Conservation (phyloP, 2,329 filamentous ascomycete genomes). For the Zymoseptoria brevis region DNA sequence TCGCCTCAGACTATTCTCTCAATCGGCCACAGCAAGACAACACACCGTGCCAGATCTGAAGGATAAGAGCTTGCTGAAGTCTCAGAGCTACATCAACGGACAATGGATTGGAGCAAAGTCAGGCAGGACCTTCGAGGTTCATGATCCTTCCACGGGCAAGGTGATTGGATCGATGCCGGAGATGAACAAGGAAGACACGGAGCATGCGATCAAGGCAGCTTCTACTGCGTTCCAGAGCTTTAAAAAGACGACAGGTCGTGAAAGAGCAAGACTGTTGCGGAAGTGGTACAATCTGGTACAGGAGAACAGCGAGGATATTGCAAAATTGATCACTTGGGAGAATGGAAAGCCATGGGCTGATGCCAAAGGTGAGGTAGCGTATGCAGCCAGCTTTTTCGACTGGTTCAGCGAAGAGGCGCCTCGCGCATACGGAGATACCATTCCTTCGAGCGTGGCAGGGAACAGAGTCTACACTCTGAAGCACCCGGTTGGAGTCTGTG, state of each 20-base stretch:
- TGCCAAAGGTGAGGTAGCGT: slow-evolving; percentile 62
- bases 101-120: slow-evolving; percentile 82
- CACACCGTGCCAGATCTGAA: slow-evolving; percentile 32
- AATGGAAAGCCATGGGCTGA: slow-evolving; percentile 79
- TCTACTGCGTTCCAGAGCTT: slow-evolving; percentile 65
- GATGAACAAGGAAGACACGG: slow-evolving; percentile 68
- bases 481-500: slow-evolving; percentile 73
- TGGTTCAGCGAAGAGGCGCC: slow-evolving; percentile 79
- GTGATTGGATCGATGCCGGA: slow-evolving; percentile 79
- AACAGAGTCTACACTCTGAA: slow-evolving; percentile 73
- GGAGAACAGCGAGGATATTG: slow-evolving; percentile 71
- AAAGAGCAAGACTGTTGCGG: slow-evolving; percentile 65
- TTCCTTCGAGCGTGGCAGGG: slow-evolving; percentile 59
- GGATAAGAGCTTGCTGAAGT: slow-evolving; percentile 63
- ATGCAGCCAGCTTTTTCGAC: slow-evolving; percentile 68
- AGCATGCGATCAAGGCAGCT: slow-evolving; percentile 77
- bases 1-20: slow-evolving; percentile 15
- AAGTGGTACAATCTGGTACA: slow-evolving; percentile 76
- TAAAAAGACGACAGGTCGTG: slow-evolving; percentile 62
- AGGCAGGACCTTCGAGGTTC: slow-evolving; percentile 84
- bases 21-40: slow-evolving; percentile 7
- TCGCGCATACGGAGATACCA: slow-evolving; percentile 61
- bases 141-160: slow-evolving; percentile 75
- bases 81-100: slow-evolving; percentile 80
- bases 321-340: slow-evolving; percentile 78